Base-by-base conservation (phyloP, 306 rosid species). In the Carpinus fangiana region DNA sequence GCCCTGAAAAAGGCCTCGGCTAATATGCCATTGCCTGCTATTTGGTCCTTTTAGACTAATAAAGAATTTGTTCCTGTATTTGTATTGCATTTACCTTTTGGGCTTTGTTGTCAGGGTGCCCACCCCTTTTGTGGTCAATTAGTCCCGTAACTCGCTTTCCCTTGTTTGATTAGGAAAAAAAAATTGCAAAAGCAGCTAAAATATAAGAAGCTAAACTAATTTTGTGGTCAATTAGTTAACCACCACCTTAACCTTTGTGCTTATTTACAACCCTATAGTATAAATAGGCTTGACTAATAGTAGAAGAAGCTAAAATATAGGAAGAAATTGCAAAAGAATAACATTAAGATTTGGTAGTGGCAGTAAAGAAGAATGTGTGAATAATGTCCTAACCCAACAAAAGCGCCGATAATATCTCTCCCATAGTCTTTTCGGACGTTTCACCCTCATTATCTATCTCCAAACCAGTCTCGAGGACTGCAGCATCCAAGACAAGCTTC, bases 401-500 rank as follows among this genome's bases (percentile, higher is more conserved):
- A 81, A 95, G 90, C 47, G 97, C 74, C 0, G 98, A 95, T 80
- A 95, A 86, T 83, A 95, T 95, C 88, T 95, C 97, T 80, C 98
- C 98, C 98, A 95, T 95, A 64, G 97, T 95, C 90, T 88, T 94
- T 87, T 94, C 97, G 17, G 98, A 86, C 83, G 91, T 76, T 76
- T 84, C 88, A 48, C 96, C 91, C 82, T 89, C 94, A 50, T 81
- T 83, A 75, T 87, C 90, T 85, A 87, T 85, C 78, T 91, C 98
- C 77, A 90, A n/a, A 43, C 89, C 89, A 5, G 95, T 79, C 80
- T 95, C 97, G 2, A 95, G 92, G 57, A 95, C 98, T 69, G 98
- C 98, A 64, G 96, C 98, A 83, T 95, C 98, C 72, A 95, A 83
- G 61, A 91, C 91, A 65, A 95, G 82, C 89, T 95, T 95, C 76